Percentiles rank a stretch among this genome's conserved stretches.
These are phyloP conservation scores for Paraphoma sp. DNA, from an alignment of 2,329 filamentous ascomycete species.

Conservation along the genomic window DNA sequence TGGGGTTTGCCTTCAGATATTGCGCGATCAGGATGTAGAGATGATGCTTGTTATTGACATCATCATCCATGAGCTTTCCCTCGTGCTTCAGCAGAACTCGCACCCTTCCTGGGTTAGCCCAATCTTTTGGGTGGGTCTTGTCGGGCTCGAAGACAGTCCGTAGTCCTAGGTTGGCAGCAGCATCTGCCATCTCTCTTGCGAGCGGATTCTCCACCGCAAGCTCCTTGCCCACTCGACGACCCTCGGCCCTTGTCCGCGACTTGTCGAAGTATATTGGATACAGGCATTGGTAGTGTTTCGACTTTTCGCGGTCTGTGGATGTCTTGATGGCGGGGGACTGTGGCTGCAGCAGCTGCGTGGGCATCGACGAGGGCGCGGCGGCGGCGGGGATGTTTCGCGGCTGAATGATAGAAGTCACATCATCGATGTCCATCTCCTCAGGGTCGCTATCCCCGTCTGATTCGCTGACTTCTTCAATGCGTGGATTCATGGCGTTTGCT, in stretches of 20 bases:
- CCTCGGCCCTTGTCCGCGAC: slow-evolving; percentile 74
- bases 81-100: slow-evolving; percentile 75
- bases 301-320: slow-evolving; percentile 57
- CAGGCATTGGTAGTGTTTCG: slow-evolving; percentile 83
- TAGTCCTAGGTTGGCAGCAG: slow-evolving; percentile 68
- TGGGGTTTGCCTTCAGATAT: slow-evolving; percentile 80
- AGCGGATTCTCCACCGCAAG: slow-evolving; percentile 85
- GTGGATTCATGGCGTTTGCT: slow-evolving; percentile 62
- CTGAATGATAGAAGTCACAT: slow-evolving; percentile 69
- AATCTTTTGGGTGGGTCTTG: slow-evolving; percentile 95
- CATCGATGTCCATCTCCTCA: slow-evolving; percentile 78
- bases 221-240: slow-evolving; percentile 75
- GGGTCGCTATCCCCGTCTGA: slow-evolving; percentile 64
- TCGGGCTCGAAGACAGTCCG: slow-evolving; percentile 85
- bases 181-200: slow-evolving; percentile 86
- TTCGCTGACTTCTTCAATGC: slow-evolving; percentile 92
- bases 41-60: slow-evolving; percentile 80
- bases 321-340: slow-evolving; percentile 51
- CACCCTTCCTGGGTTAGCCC: slow-evolving; percentile 93
- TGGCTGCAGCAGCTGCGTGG: slow-evolving; percentile 43
- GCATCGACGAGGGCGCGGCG: slow-evolving; percentile 27
- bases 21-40: slow-evolving; percentile 81
- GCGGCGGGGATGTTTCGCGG: slow-evolving; percentile 41
- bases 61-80: slow-evolving; percentile 57
- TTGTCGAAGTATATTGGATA: slow-evolving; percentile 97